Base-by-base conservation (phyloP, 2,329 filamentous ascomycete genomes). In the Tolypocladium endophyticum region DNA sequence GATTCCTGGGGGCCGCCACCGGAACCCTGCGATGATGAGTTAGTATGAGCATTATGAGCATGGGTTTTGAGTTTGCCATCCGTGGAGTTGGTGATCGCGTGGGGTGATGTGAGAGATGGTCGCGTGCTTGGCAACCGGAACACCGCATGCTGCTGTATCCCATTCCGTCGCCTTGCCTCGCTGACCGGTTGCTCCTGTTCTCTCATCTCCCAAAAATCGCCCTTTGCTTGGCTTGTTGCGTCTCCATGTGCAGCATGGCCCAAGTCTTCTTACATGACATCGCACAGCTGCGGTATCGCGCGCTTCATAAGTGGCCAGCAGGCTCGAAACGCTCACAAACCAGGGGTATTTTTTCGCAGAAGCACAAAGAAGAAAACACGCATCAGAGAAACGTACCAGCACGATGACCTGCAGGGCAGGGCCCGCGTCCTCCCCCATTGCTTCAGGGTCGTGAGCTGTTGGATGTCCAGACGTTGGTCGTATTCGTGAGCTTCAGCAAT, bases 1-100 rank as follows among this genome's bases (percentile, higher is more conserved):
- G 91, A 87, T 79, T 99, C 94, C 68, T 85, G 83, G 38, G 94
- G 94, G 58, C 94, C 94, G 61, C 94, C 94, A 57, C 91, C 90
- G 54, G 91, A 86, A 64, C 94, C 94, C 92, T 96, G 69, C 4
- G 64, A 61, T 57, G 59, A 16, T 54, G 55, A 61, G 67, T 74
- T 63, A 73, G 71, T 63, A 30, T 36, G 50, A n/a, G 28, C 2
- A 14, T 18, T 12, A 23, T 16, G 30, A 9, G 20, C 14, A 23
- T 16, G 30, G 5, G 20, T 16, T 20, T 53, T 6, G 30, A 3
- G 9, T 20, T 18, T 12, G 4, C 12, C 18, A 20, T 23, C n/a
- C n/a, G n/a, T n/a, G n/a, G n/a, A n/a, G n/a, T n/a, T n/a, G n/a
- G n/a, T n/a, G n/a, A n/a, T 39, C 38, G 39, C 11, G 43, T 28